Conservation (phyloP, 2,329 filamentous ascomycete genomes). For the Neofusicoccum parvum region DNA sequence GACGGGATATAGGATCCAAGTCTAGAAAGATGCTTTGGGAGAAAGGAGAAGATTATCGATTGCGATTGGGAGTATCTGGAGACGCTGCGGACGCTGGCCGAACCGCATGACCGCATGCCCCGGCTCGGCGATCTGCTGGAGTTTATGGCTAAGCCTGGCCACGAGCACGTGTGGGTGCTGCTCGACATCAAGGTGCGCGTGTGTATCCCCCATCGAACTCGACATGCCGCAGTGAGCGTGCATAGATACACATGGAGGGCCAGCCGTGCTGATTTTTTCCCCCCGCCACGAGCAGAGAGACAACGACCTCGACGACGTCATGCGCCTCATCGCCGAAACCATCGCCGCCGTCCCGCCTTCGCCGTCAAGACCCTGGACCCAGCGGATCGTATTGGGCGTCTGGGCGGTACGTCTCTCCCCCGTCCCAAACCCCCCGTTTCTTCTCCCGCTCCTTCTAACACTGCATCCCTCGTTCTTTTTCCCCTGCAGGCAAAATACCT, state of each 20-base stretch:
- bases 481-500: slow-evolving; percentile 64
- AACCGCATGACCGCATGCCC: slow-evolving; percentile 73
- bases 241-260: no score
- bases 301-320: slow-evolving; percentile 70
- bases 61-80: slow-evolving; percentile 75
- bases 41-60: slow-evolving; percentile 71
- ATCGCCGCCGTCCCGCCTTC: slow-evolving; percentile 55
- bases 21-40: slow-evolving; percentile 79
- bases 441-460: no score
- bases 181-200: slow-evolving; percentile 79
- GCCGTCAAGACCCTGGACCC: slow-evolving; percentile 63
- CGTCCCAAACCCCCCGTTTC: no score
- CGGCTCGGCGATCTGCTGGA: slow-evolving; percentile 72
- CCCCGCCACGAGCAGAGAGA: slow-evolving; percentile 55
- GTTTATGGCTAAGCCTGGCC: slow-evolving; percentile 66
- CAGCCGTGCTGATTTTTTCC: no score
- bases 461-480: no score
- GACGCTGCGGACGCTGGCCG: slow-evolving; percentile 65
- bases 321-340: slow-evolving; percentile 67
- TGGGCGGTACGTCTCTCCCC: slow-evolving; percentile 64
- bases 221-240: no score
- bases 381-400: slow-evolving; percentile 75
- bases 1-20: slow-evolving; percentile 57
- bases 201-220: background rate
- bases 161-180: slow-evolving; percentile 74